phyloP scores from a whole-genome alignment of 164 flowering plant genomes.

The Aristolochia contorta region DNA sequence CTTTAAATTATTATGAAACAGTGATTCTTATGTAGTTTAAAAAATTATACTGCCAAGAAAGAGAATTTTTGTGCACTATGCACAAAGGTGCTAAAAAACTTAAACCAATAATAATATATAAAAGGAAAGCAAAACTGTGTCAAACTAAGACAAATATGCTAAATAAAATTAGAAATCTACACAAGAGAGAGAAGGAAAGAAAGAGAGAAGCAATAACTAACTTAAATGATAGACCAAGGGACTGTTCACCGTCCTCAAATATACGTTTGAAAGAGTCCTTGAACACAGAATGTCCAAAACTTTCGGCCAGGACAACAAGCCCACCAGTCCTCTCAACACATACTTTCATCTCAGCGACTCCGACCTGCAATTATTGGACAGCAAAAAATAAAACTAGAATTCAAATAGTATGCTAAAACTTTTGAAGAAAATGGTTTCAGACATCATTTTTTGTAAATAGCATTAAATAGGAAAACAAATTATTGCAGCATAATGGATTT shows the following conservation, averaged over 20 bases:
- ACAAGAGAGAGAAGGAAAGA: background rate
- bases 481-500: too few species aligned
- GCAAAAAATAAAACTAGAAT: background rate
- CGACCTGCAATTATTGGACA: slow-evolving; percentile 42
- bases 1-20: too few species aligned
- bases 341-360: slow-evolving; percentile 97
- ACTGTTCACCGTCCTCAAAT: slow-evolving; percentile 81
- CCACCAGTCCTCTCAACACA: slow-evolving; percentile 91
- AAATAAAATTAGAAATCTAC: background rate
- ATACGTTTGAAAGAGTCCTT: slow-evolving; percentile 88
- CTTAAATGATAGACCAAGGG: slow-evolving; percentile 93
- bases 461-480: too few species aligned
- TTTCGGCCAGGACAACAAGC: slow-evolving; percentile 86
- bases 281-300: slow-evolving; percentile 95
- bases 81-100: background rate
- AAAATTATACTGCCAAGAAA: too few species aligned
- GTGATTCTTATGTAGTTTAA: too few species aligned
- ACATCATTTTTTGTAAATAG: too few species aligned
- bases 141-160: too few species aligned
- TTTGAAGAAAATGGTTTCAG: slow-evolving; percentile 58
- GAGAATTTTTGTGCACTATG: background rate
- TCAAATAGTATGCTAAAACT: slow-evolving; percentile 15
- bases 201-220: slow-evolving; percentile 27
- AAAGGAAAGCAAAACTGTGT: too few species aligned
- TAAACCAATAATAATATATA: too few species aligned